phyloP scores from a whole-genome alignment of 1,284 basidiomycete genomes.

The Agroathelia rolfsii region DNA sequence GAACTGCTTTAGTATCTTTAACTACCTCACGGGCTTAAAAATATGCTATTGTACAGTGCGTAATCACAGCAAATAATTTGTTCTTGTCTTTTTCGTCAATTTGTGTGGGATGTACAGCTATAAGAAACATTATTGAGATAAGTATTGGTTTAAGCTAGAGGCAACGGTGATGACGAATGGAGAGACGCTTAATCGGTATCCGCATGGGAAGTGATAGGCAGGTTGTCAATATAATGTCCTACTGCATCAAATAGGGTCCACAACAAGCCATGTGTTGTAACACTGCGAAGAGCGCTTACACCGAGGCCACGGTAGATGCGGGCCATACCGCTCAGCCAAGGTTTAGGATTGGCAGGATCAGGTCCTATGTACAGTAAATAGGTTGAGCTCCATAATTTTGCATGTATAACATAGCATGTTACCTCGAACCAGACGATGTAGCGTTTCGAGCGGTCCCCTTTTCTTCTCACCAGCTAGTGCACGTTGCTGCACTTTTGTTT shows the following conservation, averaged over 20 bases:
- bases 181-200: too few species aligned
- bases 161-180: too few species aligned
- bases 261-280: slow-evolving; percentile 74
- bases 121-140: too few species aligned
- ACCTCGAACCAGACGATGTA: slow-evolving; percentile 71
- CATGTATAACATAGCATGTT: slow-evolving; percentile 9
- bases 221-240: slow-evolving; percentile 62
- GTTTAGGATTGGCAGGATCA: slow-evolving; percentile 62
- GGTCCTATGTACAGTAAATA: slow-evolving; percentile 43
- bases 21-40: too few species aligned
- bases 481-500: slow-evolving; percentile 88
- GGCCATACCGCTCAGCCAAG: slow-evolving; percentile 57
- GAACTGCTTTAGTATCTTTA: too few species aligned
- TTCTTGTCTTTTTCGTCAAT: too few species aligned
- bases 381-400: slow-evolving; percentile 7
- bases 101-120: too few species aligned
- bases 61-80: too few species aligned
- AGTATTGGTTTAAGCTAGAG: too few species aligned
- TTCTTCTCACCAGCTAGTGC: slow-evolving; percentile 69
- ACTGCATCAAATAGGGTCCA: slow-evolving; percentile 80
- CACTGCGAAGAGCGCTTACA: slow-evolving; percentile 72
- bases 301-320: slow-evolving; percentile 81
- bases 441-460: slow-evolving; percentile 62
- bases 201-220: slow-evolving; percentile 39
- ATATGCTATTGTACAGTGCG: too few species aligned